These are phyloP conservation scores for Podospora anserina DNA, from an alignment of 495 filamentous ascomycete species.

Conservation along the genomic window DNA sequence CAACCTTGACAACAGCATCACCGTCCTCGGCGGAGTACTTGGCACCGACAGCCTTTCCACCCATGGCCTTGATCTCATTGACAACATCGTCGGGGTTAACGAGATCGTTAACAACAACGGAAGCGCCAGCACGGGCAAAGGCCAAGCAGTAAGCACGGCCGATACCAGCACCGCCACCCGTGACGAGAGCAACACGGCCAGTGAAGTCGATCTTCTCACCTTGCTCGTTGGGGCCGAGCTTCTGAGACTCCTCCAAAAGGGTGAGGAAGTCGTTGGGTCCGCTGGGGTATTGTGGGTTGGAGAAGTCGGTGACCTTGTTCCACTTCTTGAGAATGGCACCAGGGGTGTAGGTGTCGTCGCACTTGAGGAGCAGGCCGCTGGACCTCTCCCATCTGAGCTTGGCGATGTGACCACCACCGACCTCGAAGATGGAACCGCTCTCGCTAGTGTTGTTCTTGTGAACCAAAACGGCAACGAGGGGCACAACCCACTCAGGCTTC, in stretches of 20 bases:
- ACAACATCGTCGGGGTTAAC: constrained; percentile 91
- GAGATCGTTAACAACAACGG: constrained; percentile 92
- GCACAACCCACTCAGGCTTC: constrained; percentile 95
- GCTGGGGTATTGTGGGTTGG: constrained; percentile 73
- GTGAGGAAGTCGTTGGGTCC: constrained; percentile 88
- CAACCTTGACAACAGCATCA: constrained; percentile 84
- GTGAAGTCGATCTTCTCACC: constrained; percentile 83
- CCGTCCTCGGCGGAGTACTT: constrained; percentile 95
- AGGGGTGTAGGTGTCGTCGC: constrained; percentile 83
- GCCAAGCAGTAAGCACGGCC: constrained; percentile 89
- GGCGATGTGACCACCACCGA: constrained; percentile 86
- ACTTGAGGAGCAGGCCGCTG: constrained; percentile 85
- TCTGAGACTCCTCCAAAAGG: constrained; percentile 80
- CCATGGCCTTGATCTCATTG: constrained; percentile 82
- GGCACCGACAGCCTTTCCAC: constrained; percentile 87
- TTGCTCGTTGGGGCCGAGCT: constrained; percentile 67
- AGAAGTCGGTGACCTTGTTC: constrained; percentile 85
- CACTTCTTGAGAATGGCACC: constrained; percentile 85
- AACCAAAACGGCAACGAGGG: constrained; percentile 82
- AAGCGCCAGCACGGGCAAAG: constrained; percentile 86
- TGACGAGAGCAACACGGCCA: constrained; percentile 87
- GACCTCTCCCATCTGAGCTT: constrained; percentile 96
- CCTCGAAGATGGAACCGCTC: constrained; percentile 88
- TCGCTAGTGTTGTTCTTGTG: constrained; percentile 86
- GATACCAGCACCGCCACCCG: constrained; percentile 89